Base-by-base conservation (phyloP, 176 grass and related monocot genomes). In the Cymbopogon citratus region DNA sequence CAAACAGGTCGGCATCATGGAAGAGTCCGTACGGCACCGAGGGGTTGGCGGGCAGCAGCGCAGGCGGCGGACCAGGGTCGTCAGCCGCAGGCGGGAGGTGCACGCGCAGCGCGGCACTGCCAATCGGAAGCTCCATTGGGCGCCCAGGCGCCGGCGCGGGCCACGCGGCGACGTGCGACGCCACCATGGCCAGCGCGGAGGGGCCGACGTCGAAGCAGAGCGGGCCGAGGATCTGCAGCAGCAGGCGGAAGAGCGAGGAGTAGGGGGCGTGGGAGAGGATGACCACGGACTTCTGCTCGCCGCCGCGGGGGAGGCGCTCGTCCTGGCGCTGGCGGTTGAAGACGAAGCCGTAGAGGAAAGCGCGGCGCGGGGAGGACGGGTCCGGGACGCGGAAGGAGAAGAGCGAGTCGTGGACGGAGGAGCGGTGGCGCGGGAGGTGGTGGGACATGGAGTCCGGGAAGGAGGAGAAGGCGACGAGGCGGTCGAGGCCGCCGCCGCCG, bases 401-500 rank as follows among this genome's bases (percentile, higher is more conserved):
- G 80, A 98, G 93, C 39, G 90, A 98, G 75, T 98, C 96, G 88
- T 95, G 90, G 39, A 95, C 87, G 67, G 92, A 93, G 78, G 96
- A 98, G 81, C 88, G 78, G 86, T 94, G 87, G 77, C 91, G 90
- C 69, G 91, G 96, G 54, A 91, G 91, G 89, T 98, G 96, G 88
- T 95, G 92, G 36, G 96, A 98, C 92, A 95, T 98, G 87, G 96
- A 98, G 71, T 98, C 96, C 1, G 96, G 96, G 87, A 98, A 98
- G 70, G 96, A 98, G 84, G 96, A 98, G 90, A 95, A 98, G 46
- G 96, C 87, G 57, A 91, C 87, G 83, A 98, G 86, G 81, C 88
- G 90, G 75, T 91, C 92, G 54, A 90, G 89, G 82, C 89, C 74
- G 54, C 69, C 74, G 52, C 69, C 70, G 36, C 34, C 36, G 43